A percentile compares a stretch with the other conserved stretches of the same genome.
These are phyloP conservation scores for Tetradesmus lagerheimii DNA, from an alignment of 139 green algal genomes.

Conservation along the genomic window DNA sequence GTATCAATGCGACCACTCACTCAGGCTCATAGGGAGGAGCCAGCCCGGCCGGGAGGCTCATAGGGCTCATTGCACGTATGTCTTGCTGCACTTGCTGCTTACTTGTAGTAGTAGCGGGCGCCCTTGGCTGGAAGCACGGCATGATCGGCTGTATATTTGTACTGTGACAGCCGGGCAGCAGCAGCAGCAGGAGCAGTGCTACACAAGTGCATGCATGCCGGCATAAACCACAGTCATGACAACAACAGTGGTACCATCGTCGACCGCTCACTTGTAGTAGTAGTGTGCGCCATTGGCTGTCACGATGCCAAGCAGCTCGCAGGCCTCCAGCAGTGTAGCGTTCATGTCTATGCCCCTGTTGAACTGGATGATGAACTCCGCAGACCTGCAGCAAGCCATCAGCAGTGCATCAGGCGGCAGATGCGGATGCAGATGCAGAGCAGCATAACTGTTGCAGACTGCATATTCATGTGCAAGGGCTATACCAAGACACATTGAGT, in stretches of 20 bases:
- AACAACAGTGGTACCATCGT: neutral
- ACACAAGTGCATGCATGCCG: no score
- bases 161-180: neutral
- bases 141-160: no score
- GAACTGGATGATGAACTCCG: conserved; percentile 94
- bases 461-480: no score
- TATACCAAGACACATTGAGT: no score
- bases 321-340: conserved; percentile 86
- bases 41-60: no score
- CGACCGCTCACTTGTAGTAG: neutral
- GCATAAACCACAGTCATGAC: no score
- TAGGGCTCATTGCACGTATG: no score
- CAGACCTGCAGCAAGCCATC: conserved; percentile 30
- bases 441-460: no score
- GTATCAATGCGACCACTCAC: no score
- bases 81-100: no score
- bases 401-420: no score
- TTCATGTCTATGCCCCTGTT: conserved; percentile 80
- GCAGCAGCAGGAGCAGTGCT: neutral
- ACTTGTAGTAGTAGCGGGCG: neutral
- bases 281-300: conserved; percentile 41
- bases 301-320: conserved; percentile 80
- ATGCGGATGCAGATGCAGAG: neutral
- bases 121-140: neutral
- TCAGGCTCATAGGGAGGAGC: no score